phyloP scores from a whole-genome alignment of 768 basidiomycete species.

The Mycena floridula region DNA sequence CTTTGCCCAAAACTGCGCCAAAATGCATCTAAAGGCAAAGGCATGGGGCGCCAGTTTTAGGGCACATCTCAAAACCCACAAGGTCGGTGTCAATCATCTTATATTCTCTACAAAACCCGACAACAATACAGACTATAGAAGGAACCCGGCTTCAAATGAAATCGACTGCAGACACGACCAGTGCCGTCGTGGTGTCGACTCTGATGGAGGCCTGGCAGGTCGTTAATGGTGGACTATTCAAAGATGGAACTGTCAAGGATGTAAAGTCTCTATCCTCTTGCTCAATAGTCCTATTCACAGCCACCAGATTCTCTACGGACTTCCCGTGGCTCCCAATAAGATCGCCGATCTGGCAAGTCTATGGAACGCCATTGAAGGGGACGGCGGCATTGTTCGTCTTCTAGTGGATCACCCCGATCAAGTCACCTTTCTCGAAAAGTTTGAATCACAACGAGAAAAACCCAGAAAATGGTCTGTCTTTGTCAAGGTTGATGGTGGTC shows the following conservation, averaged over 20 bases:
- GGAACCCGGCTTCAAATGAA: slow-evolving; percentile 66
- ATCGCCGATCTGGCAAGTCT: slow-evolving; percentile 61
- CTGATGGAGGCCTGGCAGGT: slow-evolving; percentile 79
- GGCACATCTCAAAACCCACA: slow-evolving; percentile 83
- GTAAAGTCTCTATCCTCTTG: slow-evolving; percentile 34
- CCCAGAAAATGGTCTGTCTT: slow-evolving; percentile 66
- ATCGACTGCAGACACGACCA: slow-evolving; percentile 44
- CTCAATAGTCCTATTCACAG: slow-evolving; percentile 1
- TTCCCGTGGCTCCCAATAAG: slow-evolving; percentile 68
- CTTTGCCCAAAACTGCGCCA: slow-evolving; percentile 68
- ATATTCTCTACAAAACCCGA: not conserved
- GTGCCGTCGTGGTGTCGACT: slow-evolving; percentile 75
- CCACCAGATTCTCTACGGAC: slow-evolving; percentile 72
- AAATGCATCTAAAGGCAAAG: slow-evolving; percentile 62
- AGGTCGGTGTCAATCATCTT: slow-evolving; percentile 34
- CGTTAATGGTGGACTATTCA: slow-evolving; percentile 57
- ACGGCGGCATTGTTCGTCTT: slow-evolving; percentile 59
- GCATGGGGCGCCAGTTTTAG: slow-evolving; percentile 69
- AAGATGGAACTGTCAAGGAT: slow-evolving; percentile 72
- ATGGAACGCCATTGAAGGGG: slow-evolving; percentile 43
- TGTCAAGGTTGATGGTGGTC: slow-evolving; percentile 75
- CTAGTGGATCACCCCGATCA: slow-evolving; percentile 77
- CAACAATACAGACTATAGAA: slow-evolving; percentile 54
- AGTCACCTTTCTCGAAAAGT: slow-evolving; percentile 55
- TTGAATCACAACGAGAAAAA: slow-evolving; percentile 35